phyloP scores from a whole-genome alignment of 495 filamentous ascomycete genomes.

The Penicillium antarcticum region DNA sequence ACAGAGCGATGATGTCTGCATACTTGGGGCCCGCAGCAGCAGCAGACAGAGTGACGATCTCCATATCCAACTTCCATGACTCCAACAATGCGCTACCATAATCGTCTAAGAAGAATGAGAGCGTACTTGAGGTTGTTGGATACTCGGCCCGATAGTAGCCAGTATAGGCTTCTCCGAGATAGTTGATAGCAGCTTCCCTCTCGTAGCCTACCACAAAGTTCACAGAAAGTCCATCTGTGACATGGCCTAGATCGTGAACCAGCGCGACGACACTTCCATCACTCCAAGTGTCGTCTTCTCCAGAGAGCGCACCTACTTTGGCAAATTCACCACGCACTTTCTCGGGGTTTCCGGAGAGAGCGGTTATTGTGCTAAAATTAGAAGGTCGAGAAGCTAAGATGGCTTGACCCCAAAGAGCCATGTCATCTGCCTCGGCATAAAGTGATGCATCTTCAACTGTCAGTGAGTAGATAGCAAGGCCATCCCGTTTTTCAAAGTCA shows the following conservation, averaged over 20 bases:
- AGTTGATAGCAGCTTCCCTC: constrained; percentile 44
- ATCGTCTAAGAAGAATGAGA: constrained; percentile 43
- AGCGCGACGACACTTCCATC: constrained; percentile 32
- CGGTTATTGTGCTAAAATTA: constrained; percentile 26
- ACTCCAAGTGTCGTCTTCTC: constrained; percentile 21
- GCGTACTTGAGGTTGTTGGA: constrained; percentile 27
- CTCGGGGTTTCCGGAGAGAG: constrained; percentile 20
- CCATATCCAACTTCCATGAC: constrained; percentile 31
- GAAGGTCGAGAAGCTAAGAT: constrained; percentile 28
- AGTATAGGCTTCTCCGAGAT: constrained; percentile 42
- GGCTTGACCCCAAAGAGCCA: constrained; percentile 43
- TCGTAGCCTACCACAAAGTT: constrained; percentile 49
- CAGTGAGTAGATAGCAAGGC: constrained; percentile 27
- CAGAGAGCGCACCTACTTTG: constrained; percentile 16
- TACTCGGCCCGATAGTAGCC: constrained; percentile 41
- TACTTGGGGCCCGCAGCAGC: constrained; percentile 40
- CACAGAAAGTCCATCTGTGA: constrained; percentile 28
- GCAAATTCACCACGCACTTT: constrained; percentile 25
- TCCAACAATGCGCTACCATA: constrained; percentile 35
- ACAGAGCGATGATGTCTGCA: constrained; percentile 45
- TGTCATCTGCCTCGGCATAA: constrained; percentile 42
- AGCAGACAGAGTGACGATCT: constrained; percentile 26
- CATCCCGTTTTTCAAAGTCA: constrained; percentile 22
- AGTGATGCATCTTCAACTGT: constrained; percentile 32
- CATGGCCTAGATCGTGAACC: constrained; percentile 40